Base-by-base conservation (phyloP, 2,329 filamentous ascomycete species). In the Pseudogymnoascus sp. region DNA sequence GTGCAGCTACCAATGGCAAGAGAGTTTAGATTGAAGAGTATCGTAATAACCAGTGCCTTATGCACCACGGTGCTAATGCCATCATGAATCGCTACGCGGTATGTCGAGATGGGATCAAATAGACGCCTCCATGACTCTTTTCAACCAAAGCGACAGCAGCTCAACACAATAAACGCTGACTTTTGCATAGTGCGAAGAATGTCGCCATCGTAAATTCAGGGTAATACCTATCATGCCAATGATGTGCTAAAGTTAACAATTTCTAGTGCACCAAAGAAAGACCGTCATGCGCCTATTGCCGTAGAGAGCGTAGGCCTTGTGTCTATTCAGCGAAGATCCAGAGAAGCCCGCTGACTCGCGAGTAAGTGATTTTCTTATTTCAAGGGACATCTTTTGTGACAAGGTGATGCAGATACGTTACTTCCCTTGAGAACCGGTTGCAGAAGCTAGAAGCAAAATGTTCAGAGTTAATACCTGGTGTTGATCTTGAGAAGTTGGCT, bases 361-460 rank as follows among this genome's bases (percentile, higher is more conserved):
- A 38, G 58, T 60, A 12, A 44, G 58, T 60, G 10, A 3, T 13
- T 42, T 27, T 15, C 33, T 5, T 12, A 27, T 60, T 60, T n/a
- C 8, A 13, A 38, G 10, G 13, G 4, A 27, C 6, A n/a, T 38
- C 33, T 61, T 21, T 61, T 27, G 39, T 60, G 44, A 39, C 58
- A 38, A 51, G 39, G 39, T 13, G 41, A 13, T 41, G 35, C 58
- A 75, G 74, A 65, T 73, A 76, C 61, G 68, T 76, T 61, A 76
- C 74, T 5, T 73, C 71, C 66, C 74, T 76, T 58, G 74, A 76
- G 69, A 74, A 76, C 61, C 74, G 74, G 35, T 65, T 76, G 61
- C 71, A 71, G 35, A 69, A 72, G 12, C 75, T 75, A 62, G 74
- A 76, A 67, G 74, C 72, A 41, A 74, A 74, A 10, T 61, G 75